Evolutionary conservation across 805 yeast species (phyloP).

Genomic region (Ogataea polymorpha): DNA sequence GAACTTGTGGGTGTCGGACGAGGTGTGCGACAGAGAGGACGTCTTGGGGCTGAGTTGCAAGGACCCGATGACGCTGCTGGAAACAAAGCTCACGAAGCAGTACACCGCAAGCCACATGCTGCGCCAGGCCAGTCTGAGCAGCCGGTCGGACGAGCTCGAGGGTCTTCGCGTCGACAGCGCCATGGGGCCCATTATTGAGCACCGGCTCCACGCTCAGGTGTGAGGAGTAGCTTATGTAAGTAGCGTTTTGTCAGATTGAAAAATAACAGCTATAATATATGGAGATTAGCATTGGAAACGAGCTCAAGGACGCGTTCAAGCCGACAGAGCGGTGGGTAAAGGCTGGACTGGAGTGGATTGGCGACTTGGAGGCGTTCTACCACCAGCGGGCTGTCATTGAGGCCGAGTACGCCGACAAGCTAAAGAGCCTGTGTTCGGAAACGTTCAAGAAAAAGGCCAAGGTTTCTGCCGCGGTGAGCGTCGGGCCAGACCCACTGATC

Average conservation of each 20-base stretch:
- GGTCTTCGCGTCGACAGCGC: constrained; percentile 5
- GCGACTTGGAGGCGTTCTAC: constrained; percentile 80
- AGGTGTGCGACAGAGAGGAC: constrained; percentile 21
- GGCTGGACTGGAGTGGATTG: constrained; percentile 69
- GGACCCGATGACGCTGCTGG: constrained; percentile 27
- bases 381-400: constrained; percentile 80
- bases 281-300: constrained; percentile 57
- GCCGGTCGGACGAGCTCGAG: constrained; percentile 14
- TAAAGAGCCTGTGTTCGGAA: constrained; percentile 61
- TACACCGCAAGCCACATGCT: constrained; percentile 29
- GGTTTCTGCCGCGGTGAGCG: constrained; percentile 63
- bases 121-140: constrained; percentile 21
- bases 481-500: constrained; percentile 85
- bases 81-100: constrained; percentile 27
- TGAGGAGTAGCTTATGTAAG: constrained; percentile 5
- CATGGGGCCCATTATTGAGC: constrained; percentile 4
- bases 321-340: constrained; percentile 75
- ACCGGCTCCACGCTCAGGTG: constrained; percentile 3
- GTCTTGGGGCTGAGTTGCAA: constrained; percentile 27
- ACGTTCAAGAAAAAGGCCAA: constrained; percentile 76
- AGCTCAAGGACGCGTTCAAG: constrained; percentile 75
- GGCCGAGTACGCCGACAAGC: constrained; percentile 71
- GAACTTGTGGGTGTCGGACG: constrained; percentile 25
- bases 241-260: neutral
- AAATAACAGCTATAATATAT: constrained; percentile 11